Base-by-base conservation (phyloP, 306 rosid genomes). In the Mimosa bimucronata region DNA sequence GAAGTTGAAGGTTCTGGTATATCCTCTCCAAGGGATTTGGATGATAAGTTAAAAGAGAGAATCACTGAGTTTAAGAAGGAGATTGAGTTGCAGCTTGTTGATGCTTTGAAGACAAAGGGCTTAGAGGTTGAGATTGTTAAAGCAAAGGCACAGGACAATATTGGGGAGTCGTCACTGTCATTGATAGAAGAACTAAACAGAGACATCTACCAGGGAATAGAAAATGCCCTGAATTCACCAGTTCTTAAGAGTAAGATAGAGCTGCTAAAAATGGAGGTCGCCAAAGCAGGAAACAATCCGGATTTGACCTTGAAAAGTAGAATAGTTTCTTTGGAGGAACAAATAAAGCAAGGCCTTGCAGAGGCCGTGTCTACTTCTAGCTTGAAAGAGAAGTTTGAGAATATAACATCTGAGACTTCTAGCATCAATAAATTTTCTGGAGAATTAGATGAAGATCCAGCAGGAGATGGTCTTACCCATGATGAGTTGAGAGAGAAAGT, bases 381-480 rank as follows among this genome's bases (percentile, higher is more conserved):
- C 83, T 79, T 95, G 62, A 95, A 93, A 80, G 84, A 89, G 83
- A 85, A 90, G 89, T 89, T 85, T 64, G 96, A 90, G 78, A 82
- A 79, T 87, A 82, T 91, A 72, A 78, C 70, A 55, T 85, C 90
- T 18, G 86, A 87, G 81, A 77, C 89, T 84, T 82, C 87, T 62
- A 44, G 86, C 79, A 77, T 60, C 66, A 25, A 77, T 41, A 81
- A 73, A 77, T 79, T 86, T 75, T 80, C 87, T 41, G 86, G 57
- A 77, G 82, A 66, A 74, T 79, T 55, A 38, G 87, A 82, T 68
- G 91, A 76, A 71, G 84, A 78, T 74, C 60, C 85, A 44, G 69
- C 71, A 41, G 88, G 67, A 78, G 83, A 79, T 61, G 74, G 73
- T 80, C 82, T 81, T 45, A 62, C 82, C 64, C 52, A 66, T 28